Conservation (phyloP, 2,329 filamentous ascomycete species). For the Aspergillus quadricinctus region DNA sequence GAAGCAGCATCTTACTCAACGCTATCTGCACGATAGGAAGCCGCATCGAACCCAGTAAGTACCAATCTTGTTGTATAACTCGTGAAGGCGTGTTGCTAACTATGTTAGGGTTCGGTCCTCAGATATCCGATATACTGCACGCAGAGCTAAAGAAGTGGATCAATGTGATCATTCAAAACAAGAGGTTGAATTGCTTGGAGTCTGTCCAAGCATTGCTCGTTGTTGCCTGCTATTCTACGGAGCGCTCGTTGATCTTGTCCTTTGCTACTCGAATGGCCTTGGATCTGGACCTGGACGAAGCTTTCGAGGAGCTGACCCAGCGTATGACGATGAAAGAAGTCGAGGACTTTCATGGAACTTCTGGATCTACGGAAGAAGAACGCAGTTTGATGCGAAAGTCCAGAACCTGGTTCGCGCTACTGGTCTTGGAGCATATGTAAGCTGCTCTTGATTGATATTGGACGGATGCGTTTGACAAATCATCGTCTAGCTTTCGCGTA, state of each 20-base stretch:
- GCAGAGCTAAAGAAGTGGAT: slow-evolving; percentile 44
- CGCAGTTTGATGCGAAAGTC: slow-evolving; percentile 39
- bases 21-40: slow-evolving; percentile 51
- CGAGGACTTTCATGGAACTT: slow-evolving; percentile 11
- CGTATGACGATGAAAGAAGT: slow-evolving; percentile 23
- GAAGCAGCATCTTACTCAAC: slow-evolving; percentile 50
- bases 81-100: background rate
- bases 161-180: slow-evolving; percentile 42
- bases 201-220: slow-evolving; percentile 51
- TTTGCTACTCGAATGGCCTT: slow-evolving; percentile 50
- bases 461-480: background rate
- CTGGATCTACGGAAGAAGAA: slow-evolving; percentile 21
- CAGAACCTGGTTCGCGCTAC: slow-evolving; percentile 50
- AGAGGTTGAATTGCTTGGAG: slow-evolving; percentile 41
- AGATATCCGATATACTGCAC: slow-evolving; percentile 41
- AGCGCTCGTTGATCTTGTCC: slow-evolving; percentile 48
- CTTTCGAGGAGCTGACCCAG: slow-evolving; percentile 38
- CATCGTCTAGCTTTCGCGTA: slow-evolving; percentile 32
- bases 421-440: slow-evolving; percentile 50
- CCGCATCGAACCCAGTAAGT: slow-evolving; percentile 34
- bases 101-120: slow-evolving; percentile 21
- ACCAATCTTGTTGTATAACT: background rate
- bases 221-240: slow-evolving; percentile 51
- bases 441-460: background rate
- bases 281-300: slow-evolving; percentile 44